phyloP scores from a whole-genome alignment of 345 rosid genomes.

The Turritis glabra region DNA sequence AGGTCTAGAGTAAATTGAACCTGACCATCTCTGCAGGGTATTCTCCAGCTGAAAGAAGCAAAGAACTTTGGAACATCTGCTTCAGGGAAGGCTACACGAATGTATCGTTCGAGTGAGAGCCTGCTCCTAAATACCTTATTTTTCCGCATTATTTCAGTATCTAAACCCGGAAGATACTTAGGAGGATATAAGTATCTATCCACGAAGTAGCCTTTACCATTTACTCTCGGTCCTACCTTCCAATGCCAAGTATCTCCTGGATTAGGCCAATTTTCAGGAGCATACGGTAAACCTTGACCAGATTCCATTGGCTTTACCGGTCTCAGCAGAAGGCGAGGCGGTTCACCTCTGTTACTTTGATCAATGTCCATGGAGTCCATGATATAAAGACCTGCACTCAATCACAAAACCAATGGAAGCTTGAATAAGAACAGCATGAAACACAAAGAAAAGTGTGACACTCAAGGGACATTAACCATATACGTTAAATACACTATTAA shows the following conservation, averaged over 20 bases:
- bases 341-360: constrained; percentile 33
- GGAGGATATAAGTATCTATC: constrained; percentile 83
- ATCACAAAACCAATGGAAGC: constrained; percentile 13
- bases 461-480: background rate
- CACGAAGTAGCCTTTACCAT: constrained; percentile 39
- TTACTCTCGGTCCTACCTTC: constrained; percentile 64
- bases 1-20: constrained; percentile 14
- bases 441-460: background rate
- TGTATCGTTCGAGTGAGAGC: constrained; percentile 50
- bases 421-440: background rate
- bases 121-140: constrained; percentile 44
- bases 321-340: constrained; percentile 29
- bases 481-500: background rate
- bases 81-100: constrained; percentile 50
- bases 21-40: constrained; percentile 61
- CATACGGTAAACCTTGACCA: constrained; percentile 71
- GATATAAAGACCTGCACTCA: constrained; percentile 25
- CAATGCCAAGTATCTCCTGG: constrained; percentile 71
- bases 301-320: constrained; percentile 51
- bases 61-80: constrained; percentile 61
- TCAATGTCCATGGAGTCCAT: constrained; percentile 42
- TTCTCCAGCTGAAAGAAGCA: constrained; percentile 69
- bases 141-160: background rate
- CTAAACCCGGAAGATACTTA: constrained; percentile 32
- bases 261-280: constrained; percentile 66